These are phyloP conservation scores for Neodidymelliopsis sp. DNA, from an alignment of 2,329 filamentous ascomycete genomes.

Conservation along the genomic window DNA sequence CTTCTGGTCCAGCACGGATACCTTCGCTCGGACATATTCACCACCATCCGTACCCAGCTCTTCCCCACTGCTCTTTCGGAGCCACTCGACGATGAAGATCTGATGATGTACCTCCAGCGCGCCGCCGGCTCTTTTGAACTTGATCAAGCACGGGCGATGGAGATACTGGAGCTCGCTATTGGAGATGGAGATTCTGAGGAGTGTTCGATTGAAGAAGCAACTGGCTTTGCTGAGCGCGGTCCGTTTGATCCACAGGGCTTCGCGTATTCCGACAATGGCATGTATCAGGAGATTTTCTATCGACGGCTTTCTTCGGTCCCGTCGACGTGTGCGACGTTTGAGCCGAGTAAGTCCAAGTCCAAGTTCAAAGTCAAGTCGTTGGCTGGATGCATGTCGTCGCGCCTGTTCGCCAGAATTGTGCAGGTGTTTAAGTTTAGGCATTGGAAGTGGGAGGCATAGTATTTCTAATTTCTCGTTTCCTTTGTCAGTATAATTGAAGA, in stretches of 20 bases:
- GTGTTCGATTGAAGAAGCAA: slow-evolving; percentile 1
- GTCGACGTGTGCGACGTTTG: neutral
- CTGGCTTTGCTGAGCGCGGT: slow-evolving; percentile 3
- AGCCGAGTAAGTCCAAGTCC: neutral
- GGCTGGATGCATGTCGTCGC: neutral
- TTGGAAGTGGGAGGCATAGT: neutral
- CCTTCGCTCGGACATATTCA: neutral
- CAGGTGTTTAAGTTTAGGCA: neutral
- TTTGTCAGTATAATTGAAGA: no score
- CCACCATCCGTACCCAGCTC: neutral
- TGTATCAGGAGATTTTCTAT: neutral
- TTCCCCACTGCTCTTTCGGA: neutral
- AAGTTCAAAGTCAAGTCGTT: no score
- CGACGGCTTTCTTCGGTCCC: neutral
- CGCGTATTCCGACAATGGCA: slow-evolving; percentile 1
- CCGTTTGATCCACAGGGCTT: neutral
- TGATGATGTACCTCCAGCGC: neutral
- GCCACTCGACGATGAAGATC: neutral
- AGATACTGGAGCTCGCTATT: slow-evolving; percentile 1
- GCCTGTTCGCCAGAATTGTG: neutral
- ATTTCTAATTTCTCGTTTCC: neutral
- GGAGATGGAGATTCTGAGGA: neutral
- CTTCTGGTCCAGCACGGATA: neutral
- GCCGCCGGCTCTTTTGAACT: neutral
- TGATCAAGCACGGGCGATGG: neutral